Base-by-base conservation (phyloP, 805 yeast genomes). In the Pichia heedii region DNA sequence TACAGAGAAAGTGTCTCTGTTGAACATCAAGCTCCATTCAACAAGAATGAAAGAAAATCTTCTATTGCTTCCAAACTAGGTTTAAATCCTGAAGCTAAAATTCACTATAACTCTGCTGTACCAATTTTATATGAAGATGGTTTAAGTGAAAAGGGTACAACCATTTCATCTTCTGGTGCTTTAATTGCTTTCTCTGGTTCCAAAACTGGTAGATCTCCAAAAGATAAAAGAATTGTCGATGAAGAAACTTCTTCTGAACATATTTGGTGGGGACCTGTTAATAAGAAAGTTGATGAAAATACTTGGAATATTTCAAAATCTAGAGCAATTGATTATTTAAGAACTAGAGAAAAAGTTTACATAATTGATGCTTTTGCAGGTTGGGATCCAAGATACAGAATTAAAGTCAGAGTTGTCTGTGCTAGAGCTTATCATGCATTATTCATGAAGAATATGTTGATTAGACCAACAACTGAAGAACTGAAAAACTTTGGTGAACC, bases 231-330 rank as follows among this genome's bases (percentile, higher is more conserved):
- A 71, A 86, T 90, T 64, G 97, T 90, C 50, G 97, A 89, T 58
- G 97, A 93, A 71, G 83, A 77, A 55, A 74, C 93, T 41, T 87
- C 96, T 33, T 68, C 75, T 48, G 75, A 85, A 46, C 71, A 89
- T 60, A 79, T 90, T 56, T 90, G 98, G 98, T 90, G 98, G 98
- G 98, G 98, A 22, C 97, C 97, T 2, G 98, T 90, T 54, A 90
- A 90, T 73, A 87, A 84, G 69, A 85, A 90, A 69, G 89, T 90
- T 55, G 83, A 86, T 48, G 95, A 87, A 68, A 80, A 81, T 63
- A 88, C 96, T 20, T 90, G 97, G 97, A 77, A 79, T 57, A 88
- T 90, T 57, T 85, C 94, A 65, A 83, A 95, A 65, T 90, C 90
- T 56, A 85, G 98, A 70, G 97, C 98, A 41, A 77, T 89, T 54